Base-by-base conservation (phyloP, 768 basidiomycete species). In the Mycena kentingensis region DNA sequence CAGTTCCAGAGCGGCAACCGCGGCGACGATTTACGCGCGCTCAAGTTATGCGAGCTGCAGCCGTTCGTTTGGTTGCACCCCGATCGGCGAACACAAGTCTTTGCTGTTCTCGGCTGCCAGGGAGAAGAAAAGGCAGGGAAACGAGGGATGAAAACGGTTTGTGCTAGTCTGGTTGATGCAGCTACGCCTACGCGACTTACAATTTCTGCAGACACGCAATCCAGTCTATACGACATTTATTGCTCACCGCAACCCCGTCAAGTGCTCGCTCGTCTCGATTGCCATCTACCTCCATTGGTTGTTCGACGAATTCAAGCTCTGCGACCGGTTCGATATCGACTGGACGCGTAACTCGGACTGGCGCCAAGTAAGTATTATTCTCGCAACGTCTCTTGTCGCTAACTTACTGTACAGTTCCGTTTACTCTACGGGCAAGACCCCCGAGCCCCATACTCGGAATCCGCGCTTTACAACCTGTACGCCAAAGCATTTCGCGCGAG, bases 231-330 rank as follows among this genome's bases (percentile, higher is more conserved):
- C 60, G 0, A 49, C 57, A 6, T 68, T 63, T 24, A 67, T 70
- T 39, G 64, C 68, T 0, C 67, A 70, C 45, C 50, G 32, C 22
- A 39, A 60, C 18, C 58, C 66, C 2, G 54, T 61, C 15, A 45
- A 50, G 29, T 68, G 66, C 38, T 65, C 67, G 1, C 48, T 70
- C 3, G 66, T 65, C 2, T 62, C 67, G 3, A 56, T 70, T n/a
- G 57, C 63, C 4, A 59, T 69, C 46, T 69, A 65, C 27, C 51
- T 54, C 4, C 68, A 69, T 29, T 70, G 55, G 24, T 49, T 67
- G 4, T 63, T 67, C 49, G 64, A 69, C 35, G 34, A 53, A 5
- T 42, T 58, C 3, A 29, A 55, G 21, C 48, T 69, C 16, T 32
- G 52, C 0, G 47, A 52, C 2, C 41, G 34, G 21, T 22, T 57